Evolutionary conservation across 768 basidiomycete species (phyloP).

Genomic region (Phanerodontia chrysosporium): DNA sequence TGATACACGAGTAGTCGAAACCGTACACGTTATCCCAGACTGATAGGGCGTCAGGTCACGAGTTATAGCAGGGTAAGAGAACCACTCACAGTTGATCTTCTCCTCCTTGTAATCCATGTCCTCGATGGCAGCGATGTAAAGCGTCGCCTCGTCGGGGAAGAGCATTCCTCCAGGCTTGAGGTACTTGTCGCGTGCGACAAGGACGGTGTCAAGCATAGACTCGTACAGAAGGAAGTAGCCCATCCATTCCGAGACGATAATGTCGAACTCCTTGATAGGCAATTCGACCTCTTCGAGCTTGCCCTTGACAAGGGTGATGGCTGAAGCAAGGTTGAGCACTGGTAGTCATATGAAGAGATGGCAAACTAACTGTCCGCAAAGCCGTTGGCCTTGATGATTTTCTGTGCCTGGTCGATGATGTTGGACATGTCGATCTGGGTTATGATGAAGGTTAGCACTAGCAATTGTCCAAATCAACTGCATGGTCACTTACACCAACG

Average conservation of each 20-base stretch:
- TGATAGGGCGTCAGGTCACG: conserved; percentile 27
- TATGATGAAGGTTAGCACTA: not conserved
- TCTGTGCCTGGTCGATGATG: conserved; percentile 98
- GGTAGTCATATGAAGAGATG: not conserved
- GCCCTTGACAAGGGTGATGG: conserved; percentile 93
- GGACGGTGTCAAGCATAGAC: conserved; percentile 98
- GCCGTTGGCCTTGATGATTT: conserved; percentile 94
- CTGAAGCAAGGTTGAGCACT: conserved; percentile 33
- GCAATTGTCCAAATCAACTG: not conserved
- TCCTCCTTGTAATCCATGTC: conserved; percentile 99
- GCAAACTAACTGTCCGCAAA: conserved; percentile 82
- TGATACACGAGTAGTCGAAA: conserved; percentile 99
- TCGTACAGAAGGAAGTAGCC: conserved; percentile 99
- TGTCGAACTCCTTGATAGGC: conserved; percentile 90
- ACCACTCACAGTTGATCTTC: conserved; percentile 92
- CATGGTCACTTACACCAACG: conserved; percentile 66
- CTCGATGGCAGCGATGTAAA: conserved; percentile 96
- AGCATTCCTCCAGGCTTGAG: conserved; percentile 87
- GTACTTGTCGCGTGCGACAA: conserved; percentile 95
- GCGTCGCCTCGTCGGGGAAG: conserved; percentile 91
- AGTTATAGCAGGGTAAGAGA: not conserved
- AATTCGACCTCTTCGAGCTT: conserved; percentile 93
- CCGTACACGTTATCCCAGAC: conserved; percentile 99
- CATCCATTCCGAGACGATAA: conserved; percentile 99
- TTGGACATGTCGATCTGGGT: conserved; percentile 98